Evolutionary conservation across 2,329 filamentous ascomycete species (phyloP).

Genomic region (Drechmeria coniospora): DNA sequence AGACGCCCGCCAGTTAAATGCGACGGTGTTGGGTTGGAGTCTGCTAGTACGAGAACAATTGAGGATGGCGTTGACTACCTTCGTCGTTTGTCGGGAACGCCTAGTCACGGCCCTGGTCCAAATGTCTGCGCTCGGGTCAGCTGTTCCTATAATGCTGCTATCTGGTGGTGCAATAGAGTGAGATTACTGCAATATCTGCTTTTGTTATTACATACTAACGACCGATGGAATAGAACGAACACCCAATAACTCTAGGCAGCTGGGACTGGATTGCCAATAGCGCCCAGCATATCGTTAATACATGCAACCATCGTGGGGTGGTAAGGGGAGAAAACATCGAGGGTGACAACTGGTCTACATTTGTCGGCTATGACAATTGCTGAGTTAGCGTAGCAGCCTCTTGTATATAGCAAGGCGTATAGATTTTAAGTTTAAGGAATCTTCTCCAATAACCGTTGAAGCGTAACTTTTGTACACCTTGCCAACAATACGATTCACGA

Average conservation of each 20-base stretch:
- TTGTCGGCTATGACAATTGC: slow-evolving; percentile 1
- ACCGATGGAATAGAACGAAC: not conserved
- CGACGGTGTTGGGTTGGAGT: not conserved
- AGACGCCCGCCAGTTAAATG: not conserved
- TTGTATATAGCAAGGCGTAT: too few relatives aligned
- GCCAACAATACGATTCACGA: too few relatives aligned
- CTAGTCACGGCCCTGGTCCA: not conserved
- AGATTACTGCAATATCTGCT: too few relatives aligned
- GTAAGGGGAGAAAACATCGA: not conserved
- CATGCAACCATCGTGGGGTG: not conserved
- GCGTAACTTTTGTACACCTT: too few relatives aligned
- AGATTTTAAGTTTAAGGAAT: too few relatives aligned
- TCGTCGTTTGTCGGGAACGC: not conserved
- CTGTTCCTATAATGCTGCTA: slow-evolving; percentile 1
- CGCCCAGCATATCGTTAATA: too few relatives aligned
- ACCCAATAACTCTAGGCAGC: not conserved
- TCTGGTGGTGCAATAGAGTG: slow-evolving; percentile 2
- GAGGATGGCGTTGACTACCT: slow-evolving; percentile 1
- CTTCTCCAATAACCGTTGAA: too few relatives aligned
- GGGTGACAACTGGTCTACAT: slow-evolving; percentile 1
- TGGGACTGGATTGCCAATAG: not conserved
- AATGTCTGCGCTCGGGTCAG: slow-evolving; percentile 1
- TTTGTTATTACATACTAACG: too few relatives aligned
- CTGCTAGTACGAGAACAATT: not conserved
- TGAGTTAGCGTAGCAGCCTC: too few relatives aligned